These are phyloP conservation scores for Cercospora sojina DNA, from an alignment of 2,329 filamentous ascomycete genomes.

Conservation along the genomic window DNA sequence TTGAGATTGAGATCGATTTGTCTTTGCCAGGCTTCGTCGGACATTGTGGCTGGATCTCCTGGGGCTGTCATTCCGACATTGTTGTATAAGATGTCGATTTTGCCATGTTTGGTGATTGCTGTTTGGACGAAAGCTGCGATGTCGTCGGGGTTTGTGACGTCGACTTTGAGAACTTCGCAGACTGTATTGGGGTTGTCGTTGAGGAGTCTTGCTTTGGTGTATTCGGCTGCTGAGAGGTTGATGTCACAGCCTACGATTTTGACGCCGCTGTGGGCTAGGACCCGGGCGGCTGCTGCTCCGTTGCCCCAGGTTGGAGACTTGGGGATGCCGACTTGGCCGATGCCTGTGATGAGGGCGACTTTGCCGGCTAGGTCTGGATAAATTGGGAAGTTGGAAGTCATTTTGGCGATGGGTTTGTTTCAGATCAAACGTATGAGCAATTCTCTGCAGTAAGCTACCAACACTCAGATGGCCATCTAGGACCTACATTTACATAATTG, in stretches of 20 bases:
- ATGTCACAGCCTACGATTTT: constrained; percentile 45
- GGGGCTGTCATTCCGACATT: constrained; percentile 48
- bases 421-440: neutral
- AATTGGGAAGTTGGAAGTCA: constrained; percentile 25
- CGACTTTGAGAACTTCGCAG: constrained; percentile 36
- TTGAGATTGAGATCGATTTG: constrained; percentile 59
- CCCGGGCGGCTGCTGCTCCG: constrained; percentile 51
- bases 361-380: constrained; percentile 43
- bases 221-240: constrained; percentile 29
- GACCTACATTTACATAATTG: neutral
- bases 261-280: constrained; percentile 51
- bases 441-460: neutral
- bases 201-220: constrained; percentile 39
- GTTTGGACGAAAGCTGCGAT: constrained; percentile 47
- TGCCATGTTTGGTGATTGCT: constrained; percentile 45
- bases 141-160: constrained; percentile 52
- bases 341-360: constrained; percentile 49
- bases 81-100: constrained; percentile 53
- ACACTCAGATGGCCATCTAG: neutral
- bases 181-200: constrained; percentile 41
- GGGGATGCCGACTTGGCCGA: constrained; percentile 42
- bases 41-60: constrained; percentile 50
- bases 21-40: constrained; percentile 51
- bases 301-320: constrained; percentile 51
- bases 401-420: neutral